phyloP scores from a whole-genome alignment of 2,329 filamentous ascomycete species.

The Monilinia fructicola region DNA sequence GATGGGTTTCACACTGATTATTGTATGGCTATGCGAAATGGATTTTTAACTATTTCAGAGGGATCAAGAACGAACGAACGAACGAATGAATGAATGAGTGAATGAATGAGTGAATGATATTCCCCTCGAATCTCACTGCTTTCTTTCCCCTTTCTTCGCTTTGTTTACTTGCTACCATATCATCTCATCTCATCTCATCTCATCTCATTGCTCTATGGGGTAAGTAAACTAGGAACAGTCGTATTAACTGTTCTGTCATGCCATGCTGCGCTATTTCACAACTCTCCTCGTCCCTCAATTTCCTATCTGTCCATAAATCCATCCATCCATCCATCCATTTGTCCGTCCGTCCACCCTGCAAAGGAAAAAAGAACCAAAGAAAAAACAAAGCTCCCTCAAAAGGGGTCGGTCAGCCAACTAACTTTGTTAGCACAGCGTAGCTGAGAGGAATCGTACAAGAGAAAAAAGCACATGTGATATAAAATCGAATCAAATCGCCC shows the following conservation, averaged over 20 bases:
- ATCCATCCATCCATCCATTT: conserved; percentile 12
- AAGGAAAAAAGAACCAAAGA: background rate
- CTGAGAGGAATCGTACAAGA: background rate
- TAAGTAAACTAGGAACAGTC: background rate
- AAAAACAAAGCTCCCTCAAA: no score
- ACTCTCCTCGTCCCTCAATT: no score
- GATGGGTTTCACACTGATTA: no score
- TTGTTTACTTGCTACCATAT: background rate
- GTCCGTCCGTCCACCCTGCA: background rate
- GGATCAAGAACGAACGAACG: no score
- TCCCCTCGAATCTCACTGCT: background rate
- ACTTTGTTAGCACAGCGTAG: background rate
- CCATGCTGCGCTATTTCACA: background rate
- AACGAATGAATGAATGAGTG: no score
- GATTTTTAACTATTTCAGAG: no score
- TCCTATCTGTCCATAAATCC: background rate
- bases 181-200: background rate
- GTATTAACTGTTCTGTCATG: background rate
- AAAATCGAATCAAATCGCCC: conserved; percentile 5
- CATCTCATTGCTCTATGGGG: background rate
- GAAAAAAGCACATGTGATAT: background rate
- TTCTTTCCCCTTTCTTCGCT: background rate
- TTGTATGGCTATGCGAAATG: no score
- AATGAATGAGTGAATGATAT: background rate
- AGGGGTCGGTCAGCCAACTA: background rate